Conservation (phyloP, 352 stramenopile species). For the Phytopythium oedochilum region DNA sequence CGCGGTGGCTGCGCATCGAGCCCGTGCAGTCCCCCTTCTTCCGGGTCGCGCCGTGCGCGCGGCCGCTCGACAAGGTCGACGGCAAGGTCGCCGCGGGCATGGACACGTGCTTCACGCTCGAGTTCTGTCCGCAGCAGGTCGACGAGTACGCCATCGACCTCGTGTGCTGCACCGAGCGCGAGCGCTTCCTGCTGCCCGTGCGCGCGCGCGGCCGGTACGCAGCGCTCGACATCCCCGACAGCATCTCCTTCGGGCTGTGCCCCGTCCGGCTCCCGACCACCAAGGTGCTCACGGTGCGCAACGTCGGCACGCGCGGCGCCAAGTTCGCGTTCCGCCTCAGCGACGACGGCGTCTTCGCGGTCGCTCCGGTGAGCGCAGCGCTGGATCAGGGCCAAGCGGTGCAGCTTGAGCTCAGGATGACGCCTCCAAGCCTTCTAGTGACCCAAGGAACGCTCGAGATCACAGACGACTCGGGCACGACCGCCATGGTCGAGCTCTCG, state of each 20-base stretch:
- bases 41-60: constrained; percentile 33
- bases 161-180: constrained; percentile 91
- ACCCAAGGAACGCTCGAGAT: constrained; percentile 79
- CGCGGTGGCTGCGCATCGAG: constrained; percentile 88
- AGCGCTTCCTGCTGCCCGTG: constrained; percentile 93
- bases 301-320: constrained; percentile 78
- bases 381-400: constrained; percentile 60
- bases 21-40: constrained; percentile 86
- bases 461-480: constrained; percentile 76
- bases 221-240: constrained; percentile 88
- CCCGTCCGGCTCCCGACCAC: constrained; percentile 81
- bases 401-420: constrained; percentile 77
- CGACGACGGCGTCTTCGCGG: constrained; percentile 35
- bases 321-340: constrained; percentile 74
- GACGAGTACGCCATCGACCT: constrained; percentile 88
- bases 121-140: constrained; percentile 89
- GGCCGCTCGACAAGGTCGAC: constrained; percentile 27
- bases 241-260: constrained; percentile 82
- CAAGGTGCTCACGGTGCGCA: constrained; percentile 86
- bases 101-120: constrained; percentile 89
- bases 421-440: constrained; percentile 24
- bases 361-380: constrained; percentile 56
- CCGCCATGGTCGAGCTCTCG: constrained; percentile 58
- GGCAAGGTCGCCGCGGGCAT: constrained; percentile 92
- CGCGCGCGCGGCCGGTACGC: constrained; percentile 77